Evolutionary conservation across 208 protist species (phyloP).

Genomic region (Leishmania aethiopica): DNA sequence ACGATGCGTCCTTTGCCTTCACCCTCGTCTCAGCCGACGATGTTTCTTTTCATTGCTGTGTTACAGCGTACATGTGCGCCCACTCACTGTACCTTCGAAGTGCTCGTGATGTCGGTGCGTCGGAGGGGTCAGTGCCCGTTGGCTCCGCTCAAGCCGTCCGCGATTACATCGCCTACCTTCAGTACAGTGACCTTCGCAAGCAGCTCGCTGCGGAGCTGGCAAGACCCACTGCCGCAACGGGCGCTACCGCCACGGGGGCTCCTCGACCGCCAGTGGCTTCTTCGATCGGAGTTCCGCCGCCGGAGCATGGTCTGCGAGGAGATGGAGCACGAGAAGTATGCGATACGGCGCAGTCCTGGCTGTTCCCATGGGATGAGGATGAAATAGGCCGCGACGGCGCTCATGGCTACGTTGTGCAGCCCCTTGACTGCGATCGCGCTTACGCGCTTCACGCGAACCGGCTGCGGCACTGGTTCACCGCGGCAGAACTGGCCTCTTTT

Average conservation of each 20-base stretch:
- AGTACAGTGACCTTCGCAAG: constrained; percentile 19
- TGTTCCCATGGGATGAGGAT: constrained; percentile 4
- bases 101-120: constrained; percentile 42
- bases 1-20: constrained; percentile 16
- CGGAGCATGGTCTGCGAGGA: neutral
- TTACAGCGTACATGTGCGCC: constrained; percentile 21
- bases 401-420: constrained; percentile 10
- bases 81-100: constrained; percentile 47
- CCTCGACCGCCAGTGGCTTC: neutral
- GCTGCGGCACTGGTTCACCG: constrained; percentile 16
- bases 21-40: constrained; percentile 40
- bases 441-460: constrained; percentile 11
- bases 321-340: neutral
- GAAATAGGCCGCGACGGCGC: neutral
- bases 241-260: neutral
- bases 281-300: neutral
- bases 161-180: constrained; percentile 48
- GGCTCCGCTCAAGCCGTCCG: constrained; percentile 37
- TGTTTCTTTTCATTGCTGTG: constrained; percentile 4
- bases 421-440: constrained; percentile 28
- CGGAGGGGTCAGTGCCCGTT: constrained; percentile 47
- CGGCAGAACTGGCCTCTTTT: constrained; percentile 9
- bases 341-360: neutral
- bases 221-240: neutral
- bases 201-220: constrained; percentile 28